Base-by-base conservation (phyloP, 192 early-diverging fungal genomes). In the Podila verticillata region DNA sequence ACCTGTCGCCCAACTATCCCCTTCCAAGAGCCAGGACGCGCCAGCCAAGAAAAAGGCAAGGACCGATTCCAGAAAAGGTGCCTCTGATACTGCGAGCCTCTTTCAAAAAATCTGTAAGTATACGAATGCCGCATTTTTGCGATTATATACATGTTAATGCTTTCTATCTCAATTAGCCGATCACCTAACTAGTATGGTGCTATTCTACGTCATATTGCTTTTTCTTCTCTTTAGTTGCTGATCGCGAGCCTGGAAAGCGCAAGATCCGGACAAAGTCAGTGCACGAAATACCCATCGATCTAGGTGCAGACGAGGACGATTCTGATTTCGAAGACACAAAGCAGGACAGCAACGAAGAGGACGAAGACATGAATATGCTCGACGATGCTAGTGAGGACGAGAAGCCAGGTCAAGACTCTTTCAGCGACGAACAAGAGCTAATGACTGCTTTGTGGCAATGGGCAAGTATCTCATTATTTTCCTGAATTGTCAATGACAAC, bases 231-330 rank as follows among this genome's bases (percentile, higher is more conserved):
- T 22, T 24, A 85, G 84, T 85, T 56, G 84, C 84, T 17, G 80
- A 85, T 62, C 81, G 84, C 7, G 84, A 82, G 47, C 84, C 84
- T 29, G 72, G 81, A 30, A 85, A 85, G 69, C 74, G 84, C 19
- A 85, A 85, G 47, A 82, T 85, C 59, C 82, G 77, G 57, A 75
- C 81, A 31, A 82, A 77, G 47, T 70, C 70, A 22, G 74, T 82
- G 10, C 74, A 73, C 8, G 74, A 85, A 35, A 73, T 83, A 28
- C 70, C 75, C 7, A 72, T 84, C 26, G 83, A 84, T 12, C 58
- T 83, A 10, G 72, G 64, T 12, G 81, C 67, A 6, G 80, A 75
- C 24, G 75, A 79, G 36, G 80, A 78, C 17, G 84, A 85, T 35
- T 82, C 80, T 31, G 84, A 85, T 54, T 80, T 78, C 66, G 70